Evolutionary conservation across 148 eudicot species (phyloP).

Genomic region (Nyssa sinensis): DNA sequence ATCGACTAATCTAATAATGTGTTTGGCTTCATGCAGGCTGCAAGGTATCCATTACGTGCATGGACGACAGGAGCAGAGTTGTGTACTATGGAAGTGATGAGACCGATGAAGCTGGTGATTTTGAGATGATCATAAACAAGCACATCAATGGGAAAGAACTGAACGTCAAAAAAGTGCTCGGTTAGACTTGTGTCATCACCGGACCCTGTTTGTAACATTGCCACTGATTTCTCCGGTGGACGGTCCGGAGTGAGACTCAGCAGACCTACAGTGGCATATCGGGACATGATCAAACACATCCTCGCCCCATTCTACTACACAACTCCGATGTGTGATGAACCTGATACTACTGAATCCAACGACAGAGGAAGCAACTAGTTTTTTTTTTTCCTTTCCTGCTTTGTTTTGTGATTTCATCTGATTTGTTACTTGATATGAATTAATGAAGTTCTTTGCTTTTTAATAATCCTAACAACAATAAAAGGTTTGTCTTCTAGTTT

Average conservation of each 20-base stretch:
- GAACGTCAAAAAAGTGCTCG: constrained; percentile 47
- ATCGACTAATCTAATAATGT: not conserved
- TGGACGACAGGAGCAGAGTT: constrained; percentile 49
- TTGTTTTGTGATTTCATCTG: not conserved
- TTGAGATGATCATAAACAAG: constrained; percentile 41
- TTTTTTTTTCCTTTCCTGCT: constrained; percentile 8
- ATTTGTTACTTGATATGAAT: no score
- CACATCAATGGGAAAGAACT: constrained; percentile 38
- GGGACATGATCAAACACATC: constrained; percentile 47
- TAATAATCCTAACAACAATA: no score
- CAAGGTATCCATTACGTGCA: constrained; percentile 66
- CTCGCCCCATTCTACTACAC: constrained; percentile 73
- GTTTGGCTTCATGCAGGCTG: constrained; percentile 34
- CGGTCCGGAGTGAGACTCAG: constrained; percentile 54
- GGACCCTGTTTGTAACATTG: constrained; percentile 54
- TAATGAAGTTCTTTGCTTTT: no score
- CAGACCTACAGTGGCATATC: constrained; percentile 49
- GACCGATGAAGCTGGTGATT: constrained; percentile 58
- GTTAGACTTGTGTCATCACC: constrained; percentile 69
- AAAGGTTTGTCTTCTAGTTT: no score
- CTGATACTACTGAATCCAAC: constrained; percentile 23
- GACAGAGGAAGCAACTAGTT: constrained; percentile 16
- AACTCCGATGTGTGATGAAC: constrained; percentile 67
- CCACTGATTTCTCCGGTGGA: constrained; percentile 60
- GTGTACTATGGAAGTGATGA: constrained; percentile 60